Percentiles rank a stretch among this genome's conserved stretches.
phyloP scores from a whole-genome alignment of 2,329 filamentous ascomycete genomes.

The Trichophyton schoenleinii region DNA sequence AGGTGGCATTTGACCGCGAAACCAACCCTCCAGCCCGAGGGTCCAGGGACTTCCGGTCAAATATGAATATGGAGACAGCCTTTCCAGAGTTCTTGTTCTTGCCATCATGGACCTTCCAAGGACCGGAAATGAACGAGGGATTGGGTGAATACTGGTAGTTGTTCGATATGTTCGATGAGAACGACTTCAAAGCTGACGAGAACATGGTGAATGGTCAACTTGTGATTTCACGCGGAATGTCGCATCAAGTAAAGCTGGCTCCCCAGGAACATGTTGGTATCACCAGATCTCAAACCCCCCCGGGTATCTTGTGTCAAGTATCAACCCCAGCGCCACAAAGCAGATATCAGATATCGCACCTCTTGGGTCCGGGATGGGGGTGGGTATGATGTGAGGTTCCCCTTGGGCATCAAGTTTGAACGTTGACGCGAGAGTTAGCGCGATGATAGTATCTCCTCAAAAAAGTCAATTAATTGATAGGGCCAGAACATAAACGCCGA shows the following conservation, averaged over 20 bases:
- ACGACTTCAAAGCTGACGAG: constrained; percentile 83
- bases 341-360: too few relatives aligned
- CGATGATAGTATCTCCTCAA: not conserved
- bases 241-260: not conserved
- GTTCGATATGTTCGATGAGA: constrained; percentile 80
- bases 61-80: constrained; percentile 80
- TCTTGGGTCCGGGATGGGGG: too few relatives aligned
- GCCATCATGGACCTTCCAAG: constrained; percentile 95
- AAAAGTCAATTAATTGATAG: not conserved
- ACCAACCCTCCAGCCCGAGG: constrained; percentile 50
- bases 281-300: too few relatives aligned
- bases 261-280: not conserved
- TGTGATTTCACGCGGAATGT: not conserved
- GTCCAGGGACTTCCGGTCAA: constrained; percentile 79
- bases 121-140: constrained; percentile 68
- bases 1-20: constrained; percentile 49
- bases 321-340: too few relatives aligned
- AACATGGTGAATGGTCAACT: constrained; percentile 55
- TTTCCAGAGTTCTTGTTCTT: constrained; percentile 94
- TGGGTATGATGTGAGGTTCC: too few relatives aligned
- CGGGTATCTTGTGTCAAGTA: not conserved
- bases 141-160: constrained; percentile 75
- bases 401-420: not conserved
- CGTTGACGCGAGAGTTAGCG: not conserved
- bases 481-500: not conserved